phyloP scores from a whole-genome alignment of 768 basidiomycete species.

The Paxillus ammoniavirescens region DNA sequence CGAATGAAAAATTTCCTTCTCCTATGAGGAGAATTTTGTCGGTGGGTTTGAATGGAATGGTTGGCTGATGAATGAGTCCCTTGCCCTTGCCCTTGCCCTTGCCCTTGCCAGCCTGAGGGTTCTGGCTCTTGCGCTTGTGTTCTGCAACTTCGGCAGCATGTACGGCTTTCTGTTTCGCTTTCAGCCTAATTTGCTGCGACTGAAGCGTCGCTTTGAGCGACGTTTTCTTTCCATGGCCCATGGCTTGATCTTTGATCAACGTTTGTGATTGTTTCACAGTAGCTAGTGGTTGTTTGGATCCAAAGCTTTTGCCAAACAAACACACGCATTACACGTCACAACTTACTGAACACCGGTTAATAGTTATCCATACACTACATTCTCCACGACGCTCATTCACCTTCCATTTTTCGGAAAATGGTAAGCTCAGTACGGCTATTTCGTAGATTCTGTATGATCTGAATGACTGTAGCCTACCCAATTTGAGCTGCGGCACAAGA shows the following conservation, averaged over 20 bases:
- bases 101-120: constrained; percentile 33
- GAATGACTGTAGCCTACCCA: constrained; percentile 58
- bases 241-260: neutral
- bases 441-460: neutral
- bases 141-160: constrained; percentile 43
- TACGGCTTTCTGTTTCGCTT: constrained; percentile 59
- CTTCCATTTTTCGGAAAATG: constrained; percentile 22
- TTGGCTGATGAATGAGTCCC: constrained; percentile 37
- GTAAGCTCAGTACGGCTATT: constrained; percentile 17
- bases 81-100: constrained; percentile 42
- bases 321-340: constrained; percentile 17
- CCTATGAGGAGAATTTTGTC: constrained; percentile 80
- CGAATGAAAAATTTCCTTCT: constrained; percentile 95
- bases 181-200: constrained; percentile 66
- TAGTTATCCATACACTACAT: neutral
- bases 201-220: constrained; percentile 66
- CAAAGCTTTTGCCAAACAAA: constrained; percentile 26
- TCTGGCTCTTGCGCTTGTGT: constrained; percentile 38
- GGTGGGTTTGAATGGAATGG: constrained; percentile 61
- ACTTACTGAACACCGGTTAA: neutral
- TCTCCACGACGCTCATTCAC: constrained; percentile 30
- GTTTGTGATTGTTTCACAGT: neutral
- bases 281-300: constrained; percentile 29
- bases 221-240: constrained; percentile 50
- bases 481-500: constrained; percentile 80